These are phyloP conservation scores for Penicillium italicum DNA, from an alignment of 2,329 filamentous ascomycete genomes.

Conservation along the genomic window DNA sequence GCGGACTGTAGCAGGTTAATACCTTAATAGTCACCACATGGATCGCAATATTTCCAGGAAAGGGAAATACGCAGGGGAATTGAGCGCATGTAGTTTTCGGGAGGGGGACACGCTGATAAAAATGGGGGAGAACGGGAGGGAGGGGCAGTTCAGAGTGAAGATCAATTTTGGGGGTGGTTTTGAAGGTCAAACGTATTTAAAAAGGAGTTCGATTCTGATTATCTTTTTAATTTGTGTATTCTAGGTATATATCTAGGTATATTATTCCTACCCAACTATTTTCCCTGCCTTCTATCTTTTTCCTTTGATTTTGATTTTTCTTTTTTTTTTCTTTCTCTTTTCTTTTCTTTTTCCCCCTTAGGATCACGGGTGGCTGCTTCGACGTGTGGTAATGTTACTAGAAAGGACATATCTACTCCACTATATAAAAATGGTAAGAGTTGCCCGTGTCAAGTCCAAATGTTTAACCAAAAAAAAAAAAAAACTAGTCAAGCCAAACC, in stretches of 20 bases:
- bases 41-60: background rate
- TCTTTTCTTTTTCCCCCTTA: constrained; percentile 11
- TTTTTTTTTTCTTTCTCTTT: constrained; percentile 6
- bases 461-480: too few relatives aligned
- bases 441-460: background rate
- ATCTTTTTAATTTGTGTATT: background rate
- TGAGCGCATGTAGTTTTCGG: constrained; percentile 3
- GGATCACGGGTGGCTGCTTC: constrained; percentile 25
- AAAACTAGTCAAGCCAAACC: too few relatives aligned
- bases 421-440: background rate
- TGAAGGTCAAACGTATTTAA: constrained; percentile 13
- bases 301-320: background rate
- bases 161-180: constrained; percentile 19
- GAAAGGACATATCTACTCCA: background rate
- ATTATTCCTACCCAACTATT: constrained; percentile 2
- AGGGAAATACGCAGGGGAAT: background rate
- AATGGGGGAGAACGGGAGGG: constrained; percentile 16
- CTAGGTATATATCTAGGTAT: constrained; percentile 5
- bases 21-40: constrained; percentile 20
- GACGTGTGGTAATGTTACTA: background rate
- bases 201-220: constrained; percentile 2
- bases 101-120: constrained; percentile 11
- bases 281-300: background rate
- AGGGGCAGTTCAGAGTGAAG: constrained; percentile 22
- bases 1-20: constrained; percentile 13